These are phyloP conservation scores for Neofusicoccum kwambonambiense DNA, from an alignment of 2,329 filamentous ascomycete species.

Conservation along the genomic window DNA sequence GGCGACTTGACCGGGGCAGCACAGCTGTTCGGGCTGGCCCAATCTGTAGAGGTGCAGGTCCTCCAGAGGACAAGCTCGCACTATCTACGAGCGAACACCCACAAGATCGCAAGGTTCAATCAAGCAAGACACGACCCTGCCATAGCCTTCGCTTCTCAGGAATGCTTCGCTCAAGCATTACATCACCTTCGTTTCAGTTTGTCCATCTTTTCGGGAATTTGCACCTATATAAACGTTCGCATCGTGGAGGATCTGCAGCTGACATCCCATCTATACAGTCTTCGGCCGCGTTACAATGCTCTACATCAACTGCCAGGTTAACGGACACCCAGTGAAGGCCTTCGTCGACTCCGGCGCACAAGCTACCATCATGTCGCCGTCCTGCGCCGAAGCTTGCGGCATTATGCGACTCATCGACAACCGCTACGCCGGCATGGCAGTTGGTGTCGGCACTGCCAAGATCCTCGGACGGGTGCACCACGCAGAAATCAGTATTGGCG, in stretches of 20 bases:
- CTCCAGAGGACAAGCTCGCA: slow-evolving; percentile 5
- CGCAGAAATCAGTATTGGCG: slow-evolving; percentile 90
- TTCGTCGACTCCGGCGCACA: slow-evolving; percentile 97
- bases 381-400: slow-evolving; percentile 84
- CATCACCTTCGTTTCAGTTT: slow-evolving; percentile 16
- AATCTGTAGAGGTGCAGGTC: slow-evolving; percentile 16
- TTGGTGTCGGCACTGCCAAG: slow-evolving; percentile 88
- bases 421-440: slow-evolving; percentile 86
- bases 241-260: slow-evolving; percentile 20
- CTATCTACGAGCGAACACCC: slow-evolving; percentile 5
- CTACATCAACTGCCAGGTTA: slow-evolving; percentile 94
- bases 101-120: slow-evolving; percentile 6
- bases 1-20: not conserved
- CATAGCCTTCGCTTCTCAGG: not conserved
- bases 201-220: slow-evolving; percentile 13
- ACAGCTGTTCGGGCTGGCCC: slow-evolving; percentile 1
- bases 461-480: slow-evolving; percentile 95
- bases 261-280: slow-evolving; percentile 52
- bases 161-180: slow-evolving; percentile 9
- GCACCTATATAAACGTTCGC: not conserved
- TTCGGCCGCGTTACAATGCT: slow-evolving; percentile 95
- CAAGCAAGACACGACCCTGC: slow-evolving; percentile 9
- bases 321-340: slow-evolving; percentile 87
- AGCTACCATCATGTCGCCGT: slow-evolving; percentile 97
- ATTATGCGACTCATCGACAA: slow-evolving; percentile 96